Evolutionary conservation across 2,329 filamentous ascomycete genomes (phyloP).

Genomic region (Penicillium sp.): DNA sequence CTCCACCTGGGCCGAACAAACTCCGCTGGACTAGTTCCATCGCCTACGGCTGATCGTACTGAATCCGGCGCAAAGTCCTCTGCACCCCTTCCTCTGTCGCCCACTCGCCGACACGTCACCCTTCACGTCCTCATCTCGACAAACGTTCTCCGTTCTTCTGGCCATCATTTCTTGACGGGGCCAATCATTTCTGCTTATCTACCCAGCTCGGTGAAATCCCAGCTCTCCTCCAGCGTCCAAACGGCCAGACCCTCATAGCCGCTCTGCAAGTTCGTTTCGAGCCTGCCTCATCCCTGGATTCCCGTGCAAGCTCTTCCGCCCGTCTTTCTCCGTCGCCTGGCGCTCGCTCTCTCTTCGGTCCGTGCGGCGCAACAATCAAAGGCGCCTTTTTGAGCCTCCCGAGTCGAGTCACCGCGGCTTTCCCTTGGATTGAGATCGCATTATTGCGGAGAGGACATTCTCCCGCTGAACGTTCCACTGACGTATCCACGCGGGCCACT

Average conservation of each 20-base stretch:
- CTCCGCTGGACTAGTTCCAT: constrained; percentile 25
- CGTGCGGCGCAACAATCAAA: constrained; percentile 18
- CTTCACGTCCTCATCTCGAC: constrained; percentile 14
- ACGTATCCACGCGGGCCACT: constrained; percentile 8
- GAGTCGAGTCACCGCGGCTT: constrained; percentile 2
- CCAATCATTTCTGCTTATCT: constrained; percentile 16
- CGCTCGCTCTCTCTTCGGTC: constrained; percentile 7
- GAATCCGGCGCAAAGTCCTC: constrained; percentile 18
- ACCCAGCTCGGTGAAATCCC: no score
- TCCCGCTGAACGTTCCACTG: constrained; percentile 1
- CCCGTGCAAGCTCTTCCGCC: constrained; percentile 5
- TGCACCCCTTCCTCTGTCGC: constrained; percentile 17
- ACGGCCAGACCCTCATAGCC: constrained; percentile 1
- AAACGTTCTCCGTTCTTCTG: constrained; percentile 7
- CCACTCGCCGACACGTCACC: constrained; percentile 7
- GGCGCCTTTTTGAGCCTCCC: constrained; percentile 1
- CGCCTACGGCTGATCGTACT: constrained; percentile 24
- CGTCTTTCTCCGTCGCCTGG: constrained; percentile 2
- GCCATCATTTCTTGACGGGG: constrained; percentile 3
- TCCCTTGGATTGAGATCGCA: constrained; percentile 7
- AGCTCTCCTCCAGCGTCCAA: background rate
- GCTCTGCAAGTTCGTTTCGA: background rate
- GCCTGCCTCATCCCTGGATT: constrained; percentile 18
- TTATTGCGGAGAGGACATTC: constrained; percentile 3
- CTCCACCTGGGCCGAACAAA: constrained; percentile 19